phyloP scores from a whole-genome alignment of 352 stramenopile genomes.

The Phytophthora europaea region DNA sequence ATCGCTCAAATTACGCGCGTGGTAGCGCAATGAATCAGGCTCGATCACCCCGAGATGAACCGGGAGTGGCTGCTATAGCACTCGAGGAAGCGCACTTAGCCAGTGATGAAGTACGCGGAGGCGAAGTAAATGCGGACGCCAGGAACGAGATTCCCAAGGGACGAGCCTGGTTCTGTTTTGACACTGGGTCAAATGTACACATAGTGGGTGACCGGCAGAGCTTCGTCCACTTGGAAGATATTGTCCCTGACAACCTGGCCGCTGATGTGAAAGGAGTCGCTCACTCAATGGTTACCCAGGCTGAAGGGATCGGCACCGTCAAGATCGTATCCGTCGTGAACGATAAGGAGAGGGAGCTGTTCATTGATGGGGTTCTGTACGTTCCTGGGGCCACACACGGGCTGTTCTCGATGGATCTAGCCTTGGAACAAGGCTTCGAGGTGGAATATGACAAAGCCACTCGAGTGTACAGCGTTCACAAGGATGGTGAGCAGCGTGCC shows the following conservation, averaged over 20 bases:
- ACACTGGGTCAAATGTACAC: slow-evolving; percentile 15
- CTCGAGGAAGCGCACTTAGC: neutral
- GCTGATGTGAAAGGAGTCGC: slow-evolving; percentile 7
- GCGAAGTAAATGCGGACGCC: no score
- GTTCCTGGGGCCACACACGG: slow-evolving; percentile 5
- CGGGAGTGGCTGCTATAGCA: no score
- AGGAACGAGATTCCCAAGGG: neutral
- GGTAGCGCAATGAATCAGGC: no score
- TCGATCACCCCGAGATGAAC: no score
- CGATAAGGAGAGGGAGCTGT: neutral
- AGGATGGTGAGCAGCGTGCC: neutral
- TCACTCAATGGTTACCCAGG: neutral
- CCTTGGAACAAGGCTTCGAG: slow-evolving; percentile 6
- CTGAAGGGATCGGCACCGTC: slow-evolving; percentile 2
- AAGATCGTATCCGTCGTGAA: neutral
- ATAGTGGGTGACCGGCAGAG: neutral
- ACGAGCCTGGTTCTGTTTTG: slow-evolving; percentile 3
- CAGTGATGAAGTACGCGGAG: no score
- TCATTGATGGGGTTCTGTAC: slow-evolving; percentile 6
- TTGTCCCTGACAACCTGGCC: neutral
- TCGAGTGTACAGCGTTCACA: neutral
- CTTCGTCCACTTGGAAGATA: slow-evolving; percentile 11
- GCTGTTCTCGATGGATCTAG: slow-evolving; percentile 6
- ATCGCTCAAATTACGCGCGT: no score
- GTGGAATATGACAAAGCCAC: neutral